Evolutionary conservation across 768 basidiomycete species (phyloP).

Genomic region (Albatrellus ellisii): DNA sequence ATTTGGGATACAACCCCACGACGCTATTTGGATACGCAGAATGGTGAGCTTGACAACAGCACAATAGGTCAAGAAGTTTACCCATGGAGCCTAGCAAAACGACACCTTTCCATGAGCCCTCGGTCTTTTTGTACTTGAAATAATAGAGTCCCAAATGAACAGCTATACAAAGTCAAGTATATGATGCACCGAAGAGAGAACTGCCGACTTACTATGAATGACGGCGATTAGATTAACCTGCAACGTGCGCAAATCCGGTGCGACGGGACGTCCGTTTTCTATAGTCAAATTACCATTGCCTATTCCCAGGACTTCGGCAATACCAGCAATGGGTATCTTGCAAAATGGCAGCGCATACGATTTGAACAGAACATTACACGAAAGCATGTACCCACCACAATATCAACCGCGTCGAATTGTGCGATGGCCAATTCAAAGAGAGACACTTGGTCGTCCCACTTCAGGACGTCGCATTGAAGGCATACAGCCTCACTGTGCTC

Average conservation of each 20-base stretch:
- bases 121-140: constrained; percentile 23
- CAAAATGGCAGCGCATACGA: neutral
- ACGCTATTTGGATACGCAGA: constrained; percentile 23
- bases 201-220: constrained; percentile 29
- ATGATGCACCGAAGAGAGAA: neutral
- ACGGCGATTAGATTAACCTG: constrained; percentile 37
- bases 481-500: constrained; percentile 26
- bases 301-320: constrained; percentile 22
- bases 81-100: constrained; percentile 45
- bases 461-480: constrained; percentile 35
- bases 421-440: constrained; percentile 37
- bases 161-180: constrained; percentile 19
- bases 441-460: constrained; percentile 39
- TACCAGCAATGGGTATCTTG: constrained; percentile 35
- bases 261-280: constrained; percentile 27
- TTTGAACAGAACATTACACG: neutral
- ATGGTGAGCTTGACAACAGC: neutral
- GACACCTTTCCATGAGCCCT: constrained; percentile 32
- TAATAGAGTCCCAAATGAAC: constrained; percentile 39
- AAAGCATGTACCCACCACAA: constrained; percentile 30
- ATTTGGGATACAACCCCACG: constrained; percentile 31
- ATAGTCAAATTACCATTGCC: constrained; percentile 5
- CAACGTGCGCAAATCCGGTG: constrained; percentile 30
- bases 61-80: constrained; percentile 11
- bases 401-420: constrained; percentile 35